Conservation (phyloP, 192 early-diverging fungal genomes). For the Chytriomyces sp. region DNA sequence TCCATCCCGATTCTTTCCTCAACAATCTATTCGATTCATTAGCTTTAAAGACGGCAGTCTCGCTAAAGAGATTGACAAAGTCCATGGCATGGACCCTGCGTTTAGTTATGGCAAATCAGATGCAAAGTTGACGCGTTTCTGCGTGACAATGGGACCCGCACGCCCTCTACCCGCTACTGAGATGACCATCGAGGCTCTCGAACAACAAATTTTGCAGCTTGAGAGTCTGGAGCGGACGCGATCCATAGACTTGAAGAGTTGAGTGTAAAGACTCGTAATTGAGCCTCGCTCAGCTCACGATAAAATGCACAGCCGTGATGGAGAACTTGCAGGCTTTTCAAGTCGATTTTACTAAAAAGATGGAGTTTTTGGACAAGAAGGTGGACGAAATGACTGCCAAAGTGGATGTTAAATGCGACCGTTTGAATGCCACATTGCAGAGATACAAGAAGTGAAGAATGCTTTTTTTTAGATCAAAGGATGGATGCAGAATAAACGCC, state of each 20-base stretch:
- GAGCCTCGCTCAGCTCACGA: not conserved
- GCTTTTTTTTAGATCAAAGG: too few species aligned
- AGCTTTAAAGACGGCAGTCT: constrained; percentile 54
- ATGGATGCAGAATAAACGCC: too few species aligned
- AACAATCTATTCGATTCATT: not conserved
- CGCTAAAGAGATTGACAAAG: constrained; percentile 55
- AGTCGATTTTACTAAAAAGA: constrained; percentile 48
- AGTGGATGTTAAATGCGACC: constrained; percentile 49
- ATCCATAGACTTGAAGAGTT: constrained; percentile 59
- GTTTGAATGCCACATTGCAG: constrained; percentile 48
- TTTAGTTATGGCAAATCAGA: constrained; percentile 48
- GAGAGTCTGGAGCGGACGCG: constrained; percentile 50
- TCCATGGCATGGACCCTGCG: constrained; percentile 59
- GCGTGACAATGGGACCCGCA: constrained; percentile 41
- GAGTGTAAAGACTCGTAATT: not conserved
- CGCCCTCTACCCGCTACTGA: constrained; percentile 45
- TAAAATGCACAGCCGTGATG: constrained; percentile 49
- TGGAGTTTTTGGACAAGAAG: constrained; percentile 53
- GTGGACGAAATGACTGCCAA: constrained; percentile 46
- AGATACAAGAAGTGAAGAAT: constrained; percentile 44
- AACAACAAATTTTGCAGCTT: constrained; percentile 49
- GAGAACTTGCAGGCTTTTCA: constrained; percentile 46
- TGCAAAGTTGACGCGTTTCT: constrained; percentile 52
- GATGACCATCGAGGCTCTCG: constrained; percentile 49
- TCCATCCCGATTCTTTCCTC: not conserved